Percentiles rank a stretch among this genome's conserved stretches.
Conservation (phyloP, 208 protist species). For the Phytomonas sp. region DNA sequence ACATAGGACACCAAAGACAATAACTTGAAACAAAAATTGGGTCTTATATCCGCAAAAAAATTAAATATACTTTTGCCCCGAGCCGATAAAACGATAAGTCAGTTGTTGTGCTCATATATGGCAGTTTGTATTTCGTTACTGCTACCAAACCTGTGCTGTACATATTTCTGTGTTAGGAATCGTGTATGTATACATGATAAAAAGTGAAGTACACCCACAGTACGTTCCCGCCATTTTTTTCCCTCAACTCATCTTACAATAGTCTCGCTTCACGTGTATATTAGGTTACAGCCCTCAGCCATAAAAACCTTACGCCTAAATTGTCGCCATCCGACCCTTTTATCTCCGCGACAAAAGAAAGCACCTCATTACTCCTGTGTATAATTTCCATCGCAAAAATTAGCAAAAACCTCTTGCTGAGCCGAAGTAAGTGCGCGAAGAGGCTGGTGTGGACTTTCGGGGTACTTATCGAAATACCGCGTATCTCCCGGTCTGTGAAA, state of each 20-base stretch:
- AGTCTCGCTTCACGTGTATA: neutral
- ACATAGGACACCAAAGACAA: neutral
- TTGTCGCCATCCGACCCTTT: neutral
- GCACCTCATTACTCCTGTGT: conserved; percentile 3
- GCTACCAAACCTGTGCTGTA: neutral
- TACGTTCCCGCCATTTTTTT: neutral
- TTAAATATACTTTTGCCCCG: neutral
- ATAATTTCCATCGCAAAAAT: conserved; percentile 85
- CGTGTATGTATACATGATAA: conserved; percentile 3
- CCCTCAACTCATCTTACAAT: neutral
- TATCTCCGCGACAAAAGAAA: neutral
- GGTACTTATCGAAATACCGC: conserved; percentile 89
- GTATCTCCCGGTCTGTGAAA: conserved; percentile 71
- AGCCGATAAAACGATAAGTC: conserved; percentile 6
- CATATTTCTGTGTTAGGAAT: conserved; percentile 1
- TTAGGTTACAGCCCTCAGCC: neutral
- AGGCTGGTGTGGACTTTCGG: conserved; percentile 73
- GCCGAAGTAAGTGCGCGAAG: conserved; percentile 56
- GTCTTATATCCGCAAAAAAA: conserved; percentile 10
- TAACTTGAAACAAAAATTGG: conserved; percentile 11
- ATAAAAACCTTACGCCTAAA: neutral
- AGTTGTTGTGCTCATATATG: conserved; percentile 1
- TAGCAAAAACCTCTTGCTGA: conserved; percentile 84
- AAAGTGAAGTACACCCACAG: neutral
- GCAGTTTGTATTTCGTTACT: neutral